Evolutionary conservation across 139 green algal genomes (phyloP), one percentile per base, ranked within the genome.

Genomic region (Diplosphaera chodatii): DNA sequence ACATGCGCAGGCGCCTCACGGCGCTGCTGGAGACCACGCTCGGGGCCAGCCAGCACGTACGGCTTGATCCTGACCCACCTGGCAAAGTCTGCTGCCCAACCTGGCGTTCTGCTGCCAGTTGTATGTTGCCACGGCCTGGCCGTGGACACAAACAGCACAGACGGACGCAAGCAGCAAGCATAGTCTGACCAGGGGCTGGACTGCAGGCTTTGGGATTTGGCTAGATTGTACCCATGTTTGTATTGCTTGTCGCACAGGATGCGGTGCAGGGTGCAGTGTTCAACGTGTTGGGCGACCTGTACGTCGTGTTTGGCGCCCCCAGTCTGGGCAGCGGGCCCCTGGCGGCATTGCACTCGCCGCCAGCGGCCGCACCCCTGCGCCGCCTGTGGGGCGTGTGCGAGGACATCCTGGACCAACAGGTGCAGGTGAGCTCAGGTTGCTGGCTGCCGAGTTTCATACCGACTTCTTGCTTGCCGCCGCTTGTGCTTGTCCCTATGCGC

Each of bases 211-310:
- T n/a, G n/a, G n/a, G n/a, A n/a, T n/a, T n/a, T n/a, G n/a, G n/a
- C n/a, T n/a, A n/a, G n/a, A n/a, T n/a, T n/a, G n/a, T n/a, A n/a
- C n/a, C n/a, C n/a, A n/a, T n/a, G n/a, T n/a, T n/a, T n/a, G n/a
- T n/a, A n/a, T n/a, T n/a, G n/a, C n/a, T n/a, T n/a, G n/a, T n/a
- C n/a, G n/a, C n/a, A n/a, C 30, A 68, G 30, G 15, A 68, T 31
- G 5, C 30, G 4, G 30, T 68, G 30, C 22, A 15, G 15, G 25
- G 23, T 8, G 34, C 64, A 4, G 64, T 68, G 1, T 68, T 68
- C 64, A 8, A 55, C 20, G 30, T 68, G 64, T 31, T 55, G 64
- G 34, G 64, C 64, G 64, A 68, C 64, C 32, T 68, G 30, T 68
- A 68, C 31, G 15, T 68, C 8, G 30, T 68, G 64, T 37, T 68